Conservation (phyloP, 1,284 basidiomycete species). For the Puccinia polysora region DNA sequence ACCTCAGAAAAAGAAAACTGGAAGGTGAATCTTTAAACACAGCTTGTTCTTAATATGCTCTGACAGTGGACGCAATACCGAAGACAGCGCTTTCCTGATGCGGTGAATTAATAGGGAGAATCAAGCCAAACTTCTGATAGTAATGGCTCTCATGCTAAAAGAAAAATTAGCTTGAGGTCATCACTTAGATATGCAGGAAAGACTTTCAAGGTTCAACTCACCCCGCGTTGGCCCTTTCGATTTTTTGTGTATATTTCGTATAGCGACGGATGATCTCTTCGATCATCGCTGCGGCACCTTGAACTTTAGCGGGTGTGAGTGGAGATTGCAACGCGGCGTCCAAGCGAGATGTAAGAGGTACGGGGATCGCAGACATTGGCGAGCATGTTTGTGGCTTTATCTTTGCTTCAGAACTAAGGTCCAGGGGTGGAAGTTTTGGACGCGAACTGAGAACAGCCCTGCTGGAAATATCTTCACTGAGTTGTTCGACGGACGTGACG, state of each 20-base stretch:
- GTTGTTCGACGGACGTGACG: not conserved
- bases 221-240: too few relatives aligned
- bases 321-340: not conserved
- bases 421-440: not conserved
- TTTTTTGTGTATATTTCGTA: not conserved
- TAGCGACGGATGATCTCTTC: not conserved
- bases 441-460: not conserved
- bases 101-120: too few relatives aligned
- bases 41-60: too few relatives aligned
- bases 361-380: not conserved
- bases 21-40: too few relatives aligned
- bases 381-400: not conserved
- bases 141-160: too few relatives aligned
- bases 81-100: too few relatives aligned
- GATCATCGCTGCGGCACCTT: not conserved
- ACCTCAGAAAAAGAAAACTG: too few relatives aligned
- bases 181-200: too few relatives aligned
- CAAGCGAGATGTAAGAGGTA: not conserved
- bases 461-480: not conserved
- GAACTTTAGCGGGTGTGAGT: not conserved
- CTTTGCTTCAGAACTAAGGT: not conserved
- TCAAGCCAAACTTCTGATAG: too few relatives aligned
- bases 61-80: too few relatives aligned
- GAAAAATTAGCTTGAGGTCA: too few relatives aligned
- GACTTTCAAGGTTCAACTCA: too few relatives aligned